These are phyloP conservation scores for Coniferiporia weirii DNA, from an alignment of 1,284 basidiomycete species.

Conservation along the genomic window DNA sequence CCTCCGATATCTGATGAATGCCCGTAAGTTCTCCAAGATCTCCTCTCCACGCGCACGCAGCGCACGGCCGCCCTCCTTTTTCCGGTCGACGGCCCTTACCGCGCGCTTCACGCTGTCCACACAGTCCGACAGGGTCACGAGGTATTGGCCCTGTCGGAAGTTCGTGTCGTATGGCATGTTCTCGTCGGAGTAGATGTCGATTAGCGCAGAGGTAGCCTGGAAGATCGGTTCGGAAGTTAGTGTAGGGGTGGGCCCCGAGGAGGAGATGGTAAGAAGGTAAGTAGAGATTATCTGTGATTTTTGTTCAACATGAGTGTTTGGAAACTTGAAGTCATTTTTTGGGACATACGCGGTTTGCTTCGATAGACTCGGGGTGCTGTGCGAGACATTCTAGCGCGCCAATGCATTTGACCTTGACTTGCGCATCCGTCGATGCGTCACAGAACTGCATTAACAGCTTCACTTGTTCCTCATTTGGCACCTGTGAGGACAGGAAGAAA, in stretches of 20 bases:
- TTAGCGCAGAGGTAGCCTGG: conserved; percentile 80
- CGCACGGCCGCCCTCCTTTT: conserved; percentile 50
- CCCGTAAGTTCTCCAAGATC: conserved; percentile 77
- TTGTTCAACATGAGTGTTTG: conserved; percentile 11
- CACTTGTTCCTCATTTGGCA: conserved; percentile 56
- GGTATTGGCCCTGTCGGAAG: conserved; percentile 61
- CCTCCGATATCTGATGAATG: conserved; percentile 84
- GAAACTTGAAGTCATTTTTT: conserved; percentile 5
- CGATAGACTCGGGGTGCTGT: conserved; percentile 56
- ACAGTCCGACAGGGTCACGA: conserved; percentile 45
- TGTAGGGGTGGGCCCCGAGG: conserved; percentile 32
- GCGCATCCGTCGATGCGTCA: conserved; percentile 47
- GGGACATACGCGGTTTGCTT: conserved; percentile 61
- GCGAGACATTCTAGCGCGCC: conserved; percentile 81
- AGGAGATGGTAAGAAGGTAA: conserved; percentile 59
- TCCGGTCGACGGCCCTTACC: conserved; percentile 54
- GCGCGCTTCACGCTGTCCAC: conserved; percentile 55
- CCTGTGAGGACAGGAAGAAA: conserved; percentile 26
- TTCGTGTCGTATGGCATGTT: conserved; percentile 73
- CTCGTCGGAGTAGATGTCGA: conserved; percentile 96
- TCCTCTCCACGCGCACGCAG: conserved; percentile 64
- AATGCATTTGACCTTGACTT: conserved; percentile 69
- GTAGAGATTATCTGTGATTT: conserved; percentile 55
- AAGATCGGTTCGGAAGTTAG: conserved; percentile 69
- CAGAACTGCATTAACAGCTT: conserved; percentile 64